These are phyloP conservation scores for Naganishia onofrii DNA, from an alignment of 768 basidiomycete species.

Conservation along the genomic window DNA sequence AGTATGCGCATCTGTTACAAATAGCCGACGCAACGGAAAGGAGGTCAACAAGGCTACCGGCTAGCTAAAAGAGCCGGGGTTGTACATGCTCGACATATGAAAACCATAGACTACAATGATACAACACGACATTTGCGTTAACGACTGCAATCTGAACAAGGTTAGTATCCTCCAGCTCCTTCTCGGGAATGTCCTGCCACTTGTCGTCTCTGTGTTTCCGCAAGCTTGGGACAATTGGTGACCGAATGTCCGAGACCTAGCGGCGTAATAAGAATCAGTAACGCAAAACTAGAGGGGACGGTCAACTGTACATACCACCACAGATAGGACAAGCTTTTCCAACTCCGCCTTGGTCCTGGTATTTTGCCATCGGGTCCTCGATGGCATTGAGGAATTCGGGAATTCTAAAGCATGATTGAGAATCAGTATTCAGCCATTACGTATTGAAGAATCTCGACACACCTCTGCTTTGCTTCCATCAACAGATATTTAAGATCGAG, in stretches of 20 bases:
- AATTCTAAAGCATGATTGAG: conserved; percentile 61
- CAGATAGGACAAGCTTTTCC: conserved; percentile 91
- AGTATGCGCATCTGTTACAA: conserved; percentile 38
- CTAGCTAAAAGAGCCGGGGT: not conserved
- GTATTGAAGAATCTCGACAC: conserved; percentile 44
- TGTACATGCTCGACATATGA: not conserved
- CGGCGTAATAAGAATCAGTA: conserved; percentile 51
- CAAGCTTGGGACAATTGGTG: conserved; percentile 92
- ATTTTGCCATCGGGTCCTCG: conserved; percentile 81
- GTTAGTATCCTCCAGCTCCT: conserved; percentile 62
- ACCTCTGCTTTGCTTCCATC: conserved; percentile 98
- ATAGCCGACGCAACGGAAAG: not conserved
- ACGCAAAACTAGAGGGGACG: not conserved
- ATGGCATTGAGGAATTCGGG: conserved; percentile 86
- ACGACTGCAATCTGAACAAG: not conserved
- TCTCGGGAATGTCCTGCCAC: conserved; percentile 75
- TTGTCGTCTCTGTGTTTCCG: conserved; percentile 84
- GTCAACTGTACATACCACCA: conserved; percentile 61
- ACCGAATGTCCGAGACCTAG: conserved; percentile 81
- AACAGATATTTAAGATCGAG: conserved; percentile 94
- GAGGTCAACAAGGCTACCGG: not conserved
- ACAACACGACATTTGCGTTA: not conserved
- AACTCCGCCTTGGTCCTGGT: conserved; percentile 58
- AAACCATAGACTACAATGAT: not conserved
- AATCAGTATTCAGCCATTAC: conserved; percentile 6